Conservation (phyloP, 2,329 filamentous ascomycete species). For the Curvularia lunata region DNA sequence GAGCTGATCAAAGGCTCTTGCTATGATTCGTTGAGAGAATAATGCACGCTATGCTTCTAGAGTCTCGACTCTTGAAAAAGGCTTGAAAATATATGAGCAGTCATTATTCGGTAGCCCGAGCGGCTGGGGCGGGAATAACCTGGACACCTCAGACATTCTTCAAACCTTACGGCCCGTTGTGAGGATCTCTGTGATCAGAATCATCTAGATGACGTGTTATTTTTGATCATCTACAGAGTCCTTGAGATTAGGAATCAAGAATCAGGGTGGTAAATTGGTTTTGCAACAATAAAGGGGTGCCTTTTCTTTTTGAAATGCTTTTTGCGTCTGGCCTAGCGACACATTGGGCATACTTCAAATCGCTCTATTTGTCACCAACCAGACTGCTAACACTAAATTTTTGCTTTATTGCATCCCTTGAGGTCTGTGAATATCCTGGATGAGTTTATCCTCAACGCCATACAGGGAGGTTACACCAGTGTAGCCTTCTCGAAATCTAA, state of each 20-base stretch:
- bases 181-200: background rate
- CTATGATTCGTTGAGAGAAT: background rate
- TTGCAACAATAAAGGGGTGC: background rate
- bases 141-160: background rate
- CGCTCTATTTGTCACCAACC: background rate
- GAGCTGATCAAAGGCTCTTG: background rate
- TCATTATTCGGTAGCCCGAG: background rate
- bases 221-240: background rate
- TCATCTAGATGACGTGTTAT: background rate
- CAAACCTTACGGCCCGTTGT: background rate
- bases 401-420: background rate
- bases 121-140: background rate
- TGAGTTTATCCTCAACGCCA: background rate
- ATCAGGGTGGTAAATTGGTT: background rate
- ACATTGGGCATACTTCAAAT: background rate
- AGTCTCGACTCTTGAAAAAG: background rate
- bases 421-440: background rate
- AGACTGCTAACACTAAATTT: background rate
- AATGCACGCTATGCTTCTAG: background rate
- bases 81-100: background rate
- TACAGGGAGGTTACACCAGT: background rate
- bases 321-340: background rate
- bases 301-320: constrained; percentile 6
- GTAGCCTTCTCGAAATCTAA: background rate
- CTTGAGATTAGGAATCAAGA: too few species aligned